Evolutionary conservation across 2,329 filamentous ascomycete species (phyloP), one percentile per base, ranked within the genome.

Genomic region (Alternaria solani): DNA sequence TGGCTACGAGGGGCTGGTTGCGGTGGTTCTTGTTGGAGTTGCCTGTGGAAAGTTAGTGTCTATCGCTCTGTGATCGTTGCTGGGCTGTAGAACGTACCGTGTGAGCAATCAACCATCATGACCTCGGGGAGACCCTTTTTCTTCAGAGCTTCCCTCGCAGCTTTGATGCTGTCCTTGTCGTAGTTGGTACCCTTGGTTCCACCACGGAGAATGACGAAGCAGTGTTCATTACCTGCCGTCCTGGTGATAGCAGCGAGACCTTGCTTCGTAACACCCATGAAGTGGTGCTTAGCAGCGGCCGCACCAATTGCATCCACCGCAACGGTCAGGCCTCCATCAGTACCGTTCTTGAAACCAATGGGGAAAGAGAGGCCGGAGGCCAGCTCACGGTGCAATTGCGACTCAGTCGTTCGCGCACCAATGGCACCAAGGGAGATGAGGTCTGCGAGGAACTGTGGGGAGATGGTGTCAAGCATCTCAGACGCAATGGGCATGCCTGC

Each of bases 261-360:
- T 77, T 97, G 94, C 86, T 99, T 99, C 32, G 95, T 99, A 51
- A 99, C 95, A 81, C 94, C 94, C 86, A 99, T 91, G 85, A 99
- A 99, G 84, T 97, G 94, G 81, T 99, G 95, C 80, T 87, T 89
- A n/a, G 91, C 86, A 59, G 90, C 89, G 1, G 91, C 91, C 30
- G 81, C 79, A 44, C 94, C 95, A 77, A 98, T 97, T 34, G 95
- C 95, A 78, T 99, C 95, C 72, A 98, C 96, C 20, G 94, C 94
- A 20, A 98, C 94, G 28, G 88, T 89, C 57, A 99, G 84, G 71
- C 91, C 93, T 42, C 95, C 95, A 74, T 99, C 95, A 25, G 95
- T 99, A 63, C 95, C 95, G 81, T 99, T 99, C 88, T 99, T 99
- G 90, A 97, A 99, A 61, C 95, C 95, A 68, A 99, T 94, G 23